Evolutionary conservation across 352 stramenopile genomes (phyloP), one percentile per base, ranked within the genome.

Genomic region (Globisporangium splendens): DNA sequence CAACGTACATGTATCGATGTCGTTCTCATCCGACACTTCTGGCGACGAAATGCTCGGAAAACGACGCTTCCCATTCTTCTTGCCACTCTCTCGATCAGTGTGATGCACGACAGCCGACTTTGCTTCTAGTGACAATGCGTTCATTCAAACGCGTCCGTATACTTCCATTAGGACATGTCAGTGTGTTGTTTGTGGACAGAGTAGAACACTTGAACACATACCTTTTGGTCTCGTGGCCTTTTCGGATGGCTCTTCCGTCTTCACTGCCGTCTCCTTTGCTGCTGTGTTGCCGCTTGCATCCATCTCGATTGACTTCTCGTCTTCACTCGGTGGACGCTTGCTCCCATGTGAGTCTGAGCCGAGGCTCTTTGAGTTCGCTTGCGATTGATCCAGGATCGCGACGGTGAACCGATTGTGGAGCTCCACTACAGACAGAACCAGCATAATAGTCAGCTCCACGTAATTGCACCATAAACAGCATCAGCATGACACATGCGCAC

Each of bases 341-440:
- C 46, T 50, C 46, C 3, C 22, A 2, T 24, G 18, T 13, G 6
- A 50, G 46, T 50, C 18, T 13, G 18, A n/a, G 22, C 12, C 18
- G 3, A 50, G 13, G 46, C n/a, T 15, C 22, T 50, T 13, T 50
- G 8, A 17, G 2, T 17, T 21, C n/a, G 22, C 15, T 13, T 67
- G 62, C 15, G 62, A 47, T 12, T 76, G 70, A 46, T 74, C 75
- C 39, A 89, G 66, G 2, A 89, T 54, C 55, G 75, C 75, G 43
- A 82, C 63, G 38, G 87, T 68, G 21, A 89, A 83, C 43, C 68
- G 63, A 42, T 89, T 89, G 66, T 89, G 79, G 17, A 86, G 54
- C 54, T 75, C 70, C 68, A 66, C 54, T 75, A 20, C 14, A 14
- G n/a, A 15, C 24, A 18, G 3, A 14, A 21, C 46, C 12, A 48